Conservation (phyloP, 73 alveolate species). For the Diophrys appendiculata region DNA sequence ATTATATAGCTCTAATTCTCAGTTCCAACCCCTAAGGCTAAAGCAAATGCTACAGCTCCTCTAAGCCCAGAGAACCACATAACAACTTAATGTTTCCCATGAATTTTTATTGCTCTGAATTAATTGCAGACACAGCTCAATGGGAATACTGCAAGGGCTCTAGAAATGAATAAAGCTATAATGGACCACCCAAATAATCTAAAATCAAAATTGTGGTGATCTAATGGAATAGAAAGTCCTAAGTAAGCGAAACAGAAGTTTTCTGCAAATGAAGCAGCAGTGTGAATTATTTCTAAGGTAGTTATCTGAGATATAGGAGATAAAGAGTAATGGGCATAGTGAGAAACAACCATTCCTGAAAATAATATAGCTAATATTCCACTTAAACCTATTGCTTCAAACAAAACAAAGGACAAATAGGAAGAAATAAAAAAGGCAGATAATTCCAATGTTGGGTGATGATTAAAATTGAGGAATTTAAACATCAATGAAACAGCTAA, state of each 20-base stretch:
- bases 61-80: constrained; percentile 59
- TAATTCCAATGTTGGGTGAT: constrained; percentile 27
- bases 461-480: constrained; percentile 15
- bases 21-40: constrained; percentile 39
- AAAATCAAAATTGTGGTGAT: neutral
- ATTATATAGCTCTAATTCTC: constrained; percentile 19
- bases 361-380: constrained; percentile 43
- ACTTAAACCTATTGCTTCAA: constrained; percentile 54
- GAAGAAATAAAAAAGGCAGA: constrained; percentile 24
- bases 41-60: constrained; percentile 63
- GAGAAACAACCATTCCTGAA: constrained; percentile 39
- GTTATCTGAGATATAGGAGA: constrained; percentile 27
- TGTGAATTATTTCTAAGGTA: constrained; percentile 5
- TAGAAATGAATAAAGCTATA: constrained; percentile 16
- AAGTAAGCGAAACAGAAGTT: constrained; percentile 56
- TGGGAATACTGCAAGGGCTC: constrained; percentile 44
- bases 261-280: constrained; percentile 40
- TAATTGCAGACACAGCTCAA: constrained; percentile 26
- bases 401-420: constrained; percentile 35
- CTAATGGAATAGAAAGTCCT: constrained; percentile 44
- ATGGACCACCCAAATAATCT: constrained; percentile 12
- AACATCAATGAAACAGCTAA: constrained; percentile 27
- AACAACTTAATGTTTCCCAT: constrained; percentile 7
- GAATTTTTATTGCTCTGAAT: constrained; percentile 16
- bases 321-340: constrained; percentile 37